Evolutionary conservation across 768 basidiomycete species (phyloP).

Genomic region (Boletus fagicola): DNA sequence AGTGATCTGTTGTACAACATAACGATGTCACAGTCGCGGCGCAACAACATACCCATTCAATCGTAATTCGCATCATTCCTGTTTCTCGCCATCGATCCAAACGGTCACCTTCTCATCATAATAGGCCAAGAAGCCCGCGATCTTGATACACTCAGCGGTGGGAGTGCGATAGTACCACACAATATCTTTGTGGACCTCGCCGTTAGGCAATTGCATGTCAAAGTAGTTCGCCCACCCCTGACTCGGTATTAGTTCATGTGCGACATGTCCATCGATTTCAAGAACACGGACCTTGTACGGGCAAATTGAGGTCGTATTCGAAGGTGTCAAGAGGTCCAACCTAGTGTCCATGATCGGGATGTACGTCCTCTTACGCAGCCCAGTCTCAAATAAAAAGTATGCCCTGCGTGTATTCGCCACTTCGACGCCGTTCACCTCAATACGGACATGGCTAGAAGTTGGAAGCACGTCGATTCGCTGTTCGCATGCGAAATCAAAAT

Average conservation of each 20-base stretch:
- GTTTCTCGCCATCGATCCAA: constrained; percentile 58
- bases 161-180: constrained; percentile 67
- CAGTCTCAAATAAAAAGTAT: constrained; percentile 56
- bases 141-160: constrained; percentile 46
- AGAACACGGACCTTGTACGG: constrained; percentile 57
- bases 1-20: constrained; percentile 5
- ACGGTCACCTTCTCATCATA: constrained; percentile 70
- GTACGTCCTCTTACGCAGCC: constrained; percentile 55
- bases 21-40: not conserved
- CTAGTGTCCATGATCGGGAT: constrained; percentile 56
- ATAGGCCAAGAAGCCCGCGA: constrained; percentile 55
- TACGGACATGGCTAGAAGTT: constrained; percentile 58
- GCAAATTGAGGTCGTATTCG: constrained; percentile 47
- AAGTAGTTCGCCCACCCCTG: constrained; percentile 64
- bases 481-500: constrained; percentile 17
- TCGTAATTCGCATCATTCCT: constrained; percentile 33
- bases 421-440: constrained; percentile 62
- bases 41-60: not conserved
- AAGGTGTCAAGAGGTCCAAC: constrained; percentile 48
- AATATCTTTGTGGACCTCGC: constrained; percentile 45
- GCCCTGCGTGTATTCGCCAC: constrained; percentile 57
- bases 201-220: constrained; percentile 45
- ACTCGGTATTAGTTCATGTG: constrained; percentile 1
- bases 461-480: constrained; percentile 58
- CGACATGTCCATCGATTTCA: not conserved